Base-by-base conservation (phyloP, 371 early-diverging fungal species). In the Chytridium lagenaria region DNA sequence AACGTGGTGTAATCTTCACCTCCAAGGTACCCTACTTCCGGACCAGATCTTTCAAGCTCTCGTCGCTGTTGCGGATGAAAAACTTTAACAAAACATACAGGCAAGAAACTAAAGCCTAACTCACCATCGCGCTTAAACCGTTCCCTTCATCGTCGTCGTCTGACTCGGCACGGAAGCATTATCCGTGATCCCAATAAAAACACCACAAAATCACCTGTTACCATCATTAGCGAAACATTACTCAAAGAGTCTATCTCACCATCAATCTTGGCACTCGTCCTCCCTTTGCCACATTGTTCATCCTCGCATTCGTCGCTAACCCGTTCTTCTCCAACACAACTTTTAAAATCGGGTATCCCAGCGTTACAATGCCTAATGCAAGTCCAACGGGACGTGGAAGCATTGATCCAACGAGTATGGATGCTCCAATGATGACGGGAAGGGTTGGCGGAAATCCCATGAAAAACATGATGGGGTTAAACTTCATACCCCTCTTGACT, bases 181-280 rank as follows among this genome's bases (percentile, higher is more conserved):
- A 39, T 2, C 23, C 73, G 36, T 12, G 63, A 44, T 5, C 77
- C 77, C 19, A 76, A 67, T 28, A 72, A 30, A 38, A 76, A 76
- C 16, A 76, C 77, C 30, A 76, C 77, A 55, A 72, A 72, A 40
- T 76, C 77, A 12, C 61, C 61, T 61, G 16, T 61, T 31, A 33
- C 34, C 30, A 61, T 10, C n/a, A 16, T 37, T 10, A 61, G 26
- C 16, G 55, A 23, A 7, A 10, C 26, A 23, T 5, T 12, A 44
- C 44, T 44, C 7, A 44, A 44, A 44, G 19, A 44, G 44, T 19
- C 7, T 12, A 19, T 12, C 57, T 30, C 57, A 51, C 69, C 69
- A 16, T 69, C 69, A 40, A 69, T 69, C 30, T 69, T 69, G 55
- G 69, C 7, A 26, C 59, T 19, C 52, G n/a, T n/a, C 23, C 69